phyloP scores from a whole-genome alignment of 495 filamentous ascomycete species.

The Xylaria grammica region DNA sequence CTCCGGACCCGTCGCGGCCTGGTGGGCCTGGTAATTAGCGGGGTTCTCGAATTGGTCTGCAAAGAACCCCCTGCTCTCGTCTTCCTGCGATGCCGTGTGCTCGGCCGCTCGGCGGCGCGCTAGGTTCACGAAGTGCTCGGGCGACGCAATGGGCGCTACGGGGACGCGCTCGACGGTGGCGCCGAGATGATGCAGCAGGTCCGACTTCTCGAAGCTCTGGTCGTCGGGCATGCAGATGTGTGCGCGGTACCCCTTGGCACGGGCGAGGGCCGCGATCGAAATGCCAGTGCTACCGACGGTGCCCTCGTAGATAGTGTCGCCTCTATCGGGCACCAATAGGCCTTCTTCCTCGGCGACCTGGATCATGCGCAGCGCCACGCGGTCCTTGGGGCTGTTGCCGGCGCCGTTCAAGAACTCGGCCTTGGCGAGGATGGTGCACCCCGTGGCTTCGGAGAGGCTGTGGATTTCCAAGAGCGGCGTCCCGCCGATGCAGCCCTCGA shows the following conservation, averaged over 20 bases:
- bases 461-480: constrained; percentile 90
- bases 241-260: constrained; percentile 86
- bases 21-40: constrained; percentile 87
- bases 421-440: constrained; percentile 91
- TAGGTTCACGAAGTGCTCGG: constrained; percentile 91
- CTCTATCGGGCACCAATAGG: constrained; percentile 75
- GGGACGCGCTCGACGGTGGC: constrained; percentile 87
- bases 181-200: constrained; percentile 86
- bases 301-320: constrained; percentile 96
- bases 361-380: constrained; percentile 91
- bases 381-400: constrained; percentile 94
- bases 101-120: constrained; percentile 76
- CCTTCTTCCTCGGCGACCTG: constrained; percentile 79
- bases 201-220: constrained; percentile 85
- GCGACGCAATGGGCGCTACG: constrained; percentile 89
- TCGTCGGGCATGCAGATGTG: constrained; percentile 98
- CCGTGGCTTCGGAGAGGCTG: constrained; percentile 87
- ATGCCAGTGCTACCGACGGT: constrained; percentile 95
- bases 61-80: constrained; percentile 74
- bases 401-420: constrained; percentile 96
- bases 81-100: constrained; percentile 59
- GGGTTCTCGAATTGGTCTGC: constrained; percentile 94
- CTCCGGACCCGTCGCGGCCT: constrained; percentile 84
- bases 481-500: constrained; percentile 93
- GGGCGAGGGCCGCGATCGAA: constrained; percentile 84